Percentiles rank a stretch among this genome's conserved stretches.
phyloP scores from a whole-genome alignment of 1,139 yeast species.

The Tardiomyces digboiensis region DNA sequence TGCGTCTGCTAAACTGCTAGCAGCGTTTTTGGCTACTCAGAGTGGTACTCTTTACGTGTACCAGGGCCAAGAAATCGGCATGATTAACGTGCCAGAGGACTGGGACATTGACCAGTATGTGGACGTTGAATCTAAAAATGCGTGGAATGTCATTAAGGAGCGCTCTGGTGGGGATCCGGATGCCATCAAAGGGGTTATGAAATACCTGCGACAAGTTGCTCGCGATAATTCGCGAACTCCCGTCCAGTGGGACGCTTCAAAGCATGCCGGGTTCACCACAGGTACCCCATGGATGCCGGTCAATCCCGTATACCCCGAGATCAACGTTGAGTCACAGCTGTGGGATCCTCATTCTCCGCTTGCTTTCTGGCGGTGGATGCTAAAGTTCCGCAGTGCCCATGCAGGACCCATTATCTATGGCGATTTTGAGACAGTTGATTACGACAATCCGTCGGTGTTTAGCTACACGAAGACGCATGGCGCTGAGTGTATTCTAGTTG shows the following conservation, averaged over 20 bases:
- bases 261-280: constrained; percentile 40
- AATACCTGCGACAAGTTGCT: constrained; percentile 8
- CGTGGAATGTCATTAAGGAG: constrained; percentile 12
- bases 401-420: constrained; percentile 41
- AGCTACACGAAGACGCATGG: constrained; percentile 30
- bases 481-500: constrained; percentile 27
- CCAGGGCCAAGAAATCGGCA: constrained; percentile 55
- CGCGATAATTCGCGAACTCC: constrained; percentile 53
- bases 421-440: constrained; percentile 33
- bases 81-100: constrained; percentile 37
- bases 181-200: constrained; percentile 11
- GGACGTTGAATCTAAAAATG: constrained; percentile 39
- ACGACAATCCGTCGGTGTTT: constrained; percentile 31
- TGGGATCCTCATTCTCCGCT: constrained; percentile 39
- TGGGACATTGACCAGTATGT: constrained; percentile 44
- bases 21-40: constrained; percentile 37
- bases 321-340: constrained; percentile 40
- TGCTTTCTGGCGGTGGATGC: constrained; percentile 36
- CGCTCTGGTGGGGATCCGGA: constrained; percentile 23
- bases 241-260: constrained; percentile 44
- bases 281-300: constrained; percentile 48
- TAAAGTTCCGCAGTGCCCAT: constrained; percentile 36
- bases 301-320: constrained; percentile 39
- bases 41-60: constrained; percentile 50
- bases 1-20: constrained; percentile 39